Conservation (phyloP, 148 eudicot species). For the Silene uniflora region DNA sequence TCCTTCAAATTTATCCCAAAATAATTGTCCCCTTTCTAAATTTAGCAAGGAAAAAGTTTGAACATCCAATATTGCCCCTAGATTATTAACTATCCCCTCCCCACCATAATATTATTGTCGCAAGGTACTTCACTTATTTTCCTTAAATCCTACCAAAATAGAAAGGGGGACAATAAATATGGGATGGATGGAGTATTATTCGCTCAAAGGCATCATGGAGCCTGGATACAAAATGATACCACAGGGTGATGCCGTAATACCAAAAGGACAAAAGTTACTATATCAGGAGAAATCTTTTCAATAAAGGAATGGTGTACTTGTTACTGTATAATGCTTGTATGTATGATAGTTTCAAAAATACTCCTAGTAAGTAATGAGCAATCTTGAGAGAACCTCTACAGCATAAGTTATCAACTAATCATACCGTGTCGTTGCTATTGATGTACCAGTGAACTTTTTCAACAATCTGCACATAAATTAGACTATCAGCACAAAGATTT, state of each 20-base stretch:
- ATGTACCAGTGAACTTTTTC: slow-evolving; percentile 69
- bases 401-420: not conserved
- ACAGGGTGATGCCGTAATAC: no score
- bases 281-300: not conserved
- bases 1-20: no score
- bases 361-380: not conserved
- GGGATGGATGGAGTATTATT: no score
- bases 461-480: slow-evolving; percentile 55
- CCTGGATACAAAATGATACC: not conserved
- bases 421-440: slow-evolving; percentile 76
- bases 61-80: no score
- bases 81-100: no score
- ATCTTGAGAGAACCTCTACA: not conserved
- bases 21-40: no score
- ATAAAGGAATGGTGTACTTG: not conserved
- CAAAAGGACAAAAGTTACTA: not conserved
- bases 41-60: no score
- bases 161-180: no score
- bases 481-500: not conserved
- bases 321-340: not conserved
- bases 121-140: no score
- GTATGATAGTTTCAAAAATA: not conserved
- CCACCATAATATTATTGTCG: no score
- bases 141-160: no score
- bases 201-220: not conserved